Conservation (phyloP, 306 rosid genomes). For the Albizia julibrissin region DNA sequence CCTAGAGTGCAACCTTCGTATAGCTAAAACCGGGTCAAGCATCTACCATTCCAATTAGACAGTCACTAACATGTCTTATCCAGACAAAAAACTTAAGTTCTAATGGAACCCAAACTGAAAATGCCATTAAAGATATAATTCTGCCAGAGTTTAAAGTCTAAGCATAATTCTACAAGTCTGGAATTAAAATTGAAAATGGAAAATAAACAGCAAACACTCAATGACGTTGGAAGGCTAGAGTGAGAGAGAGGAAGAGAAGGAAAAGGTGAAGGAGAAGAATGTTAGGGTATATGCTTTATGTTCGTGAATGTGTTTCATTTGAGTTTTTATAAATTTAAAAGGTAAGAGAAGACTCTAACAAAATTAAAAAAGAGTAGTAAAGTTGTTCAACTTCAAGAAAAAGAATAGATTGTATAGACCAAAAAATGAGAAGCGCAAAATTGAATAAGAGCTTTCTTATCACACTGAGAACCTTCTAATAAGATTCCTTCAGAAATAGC, state of each 20-base stretch:
- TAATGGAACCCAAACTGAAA: background rate
- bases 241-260: background rate
- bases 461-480: background rate
- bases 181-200: background rate
- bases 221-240: background rate
- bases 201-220: background rate
- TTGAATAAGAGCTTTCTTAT: background rate
- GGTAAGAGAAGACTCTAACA: background rate
- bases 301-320: background rate
- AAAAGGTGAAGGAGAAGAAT: background rate
- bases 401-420: background rate
- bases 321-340: background rate
- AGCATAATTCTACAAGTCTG: background rate
- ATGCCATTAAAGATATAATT: background rate
- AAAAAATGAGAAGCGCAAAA: background rate
- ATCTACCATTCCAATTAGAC: conserved; percentile 51
- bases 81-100: conserved; percentile 18
- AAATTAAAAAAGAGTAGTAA: background rate
- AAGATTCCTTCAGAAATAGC: too few relatives aligned
- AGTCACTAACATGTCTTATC: conserved; percentile 37
- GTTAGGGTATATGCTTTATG: background rate
- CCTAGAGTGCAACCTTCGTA: conserved; percentile 41
- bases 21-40: conserved; percentile 59
- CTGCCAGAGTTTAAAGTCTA: background rate
- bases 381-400: background rate